Percentiles rank a stretch among this genome's conserved stretches.
Evolutionary conservation across 352 stramenopile genomes (phyloP).

Genomic region (Globisporangium heterothallicum): DNA sequence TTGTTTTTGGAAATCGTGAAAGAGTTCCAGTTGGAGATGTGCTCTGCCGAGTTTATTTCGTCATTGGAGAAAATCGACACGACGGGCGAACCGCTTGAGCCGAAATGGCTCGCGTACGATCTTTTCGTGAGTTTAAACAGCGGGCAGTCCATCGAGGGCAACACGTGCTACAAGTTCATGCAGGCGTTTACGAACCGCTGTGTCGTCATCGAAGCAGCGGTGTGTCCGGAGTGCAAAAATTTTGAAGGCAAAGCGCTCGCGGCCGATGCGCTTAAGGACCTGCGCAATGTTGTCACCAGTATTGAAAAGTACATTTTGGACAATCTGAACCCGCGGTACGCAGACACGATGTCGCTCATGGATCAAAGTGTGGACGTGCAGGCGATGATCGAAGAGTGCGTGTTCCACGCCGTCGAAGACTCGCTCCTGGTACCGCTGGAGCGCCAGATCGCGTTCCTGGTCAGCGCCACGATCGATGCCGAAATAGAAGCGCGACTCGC

Average conservation of each 20-base stretch:
- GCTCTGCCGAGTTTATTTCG: constrained; percentile 66
- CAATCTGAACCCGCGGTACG: constrained; percentile 57
- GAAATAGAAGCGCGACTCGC: constrained; percentile 46
- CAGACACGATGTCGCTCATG: constrained; percentile 50
- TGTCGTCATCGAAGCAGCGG: constrained; percentile 53
- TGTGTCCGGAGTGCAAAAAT: constrained; percentile 45
- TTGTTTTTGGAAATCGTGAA: constrained; percentile 54
- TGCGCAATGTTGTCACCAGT: constrained; percentile 60
- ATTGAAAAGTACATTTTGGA: constrained; percentile 79
- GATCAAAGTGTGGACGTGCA: constrained; percentile 52
- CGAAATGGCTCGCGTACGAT: constrained; percentile 77
- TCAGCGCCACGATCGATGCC: constrained; percentile 54
- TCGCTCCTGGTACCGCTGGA: constrained; percentile 72
- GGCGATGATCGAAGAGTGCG: constrained; percentile 55
- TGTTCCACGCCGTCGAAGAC: constrained; percentile 72
- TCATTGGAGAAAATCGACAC: constrained; percentile 76
- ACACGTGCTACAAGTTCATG: constrained; percentile 75
- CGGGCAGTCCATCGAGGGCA: constrained; percentile 51
- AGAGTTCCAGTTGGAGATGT: constrained; percentile 70
- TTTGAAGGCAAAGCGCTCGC: constrained; percentile 52
- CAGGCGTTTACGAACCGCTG: constrained; percentile 71
- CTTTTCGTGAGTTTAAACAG: constrained; percentile 70
- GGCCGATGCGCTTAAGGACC: constrained; percentile 48
- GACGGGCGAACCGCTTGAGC: constrained; percentile 48
- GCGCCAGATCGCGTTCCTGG: constrained; percentile 68